Evolutionary conservation across 2,329 filamentous ascomycete genomes (phyloP).

Genomic region (Simplicillium aogashimaense): DNA sequence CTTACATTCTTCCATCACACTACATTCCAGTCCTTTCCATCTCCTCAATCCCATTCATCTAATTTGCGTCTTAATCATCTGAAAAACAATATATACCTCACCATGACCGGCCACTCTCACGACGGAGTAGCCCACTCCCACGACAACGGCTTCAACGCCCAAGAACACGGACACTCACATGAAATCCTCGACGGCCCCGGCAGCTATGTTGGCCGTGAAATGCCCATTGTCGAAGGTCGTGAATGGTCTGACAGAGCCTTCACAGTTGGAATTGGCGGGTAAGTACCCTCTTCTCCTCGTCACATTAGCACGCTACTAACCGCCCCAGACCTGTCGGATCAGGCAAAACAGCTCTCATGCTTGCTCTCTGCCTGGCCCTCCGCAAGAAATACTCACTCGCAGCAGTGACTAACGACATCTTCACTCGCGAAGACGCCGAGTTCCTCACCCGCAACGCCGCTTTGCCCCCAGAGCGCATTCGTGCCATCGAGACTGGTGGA

Average conservation of each 20-base stretch:
- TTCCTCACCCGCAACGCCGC: constrained; percentile 85
- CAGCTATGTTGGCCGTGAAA: constrained; percentile 80
- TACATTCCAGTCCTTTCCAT: too few species aligned
- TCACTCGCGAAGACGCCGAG: constrained; percentile 95
- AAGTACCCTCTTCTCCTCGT: constrained; percentile 21
- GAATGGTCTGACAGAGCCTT: constrained; percentile 86
- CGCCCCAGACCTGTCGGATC: constrained; percentile 75
- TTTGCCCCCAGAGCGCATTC: constrained; percentile 73
- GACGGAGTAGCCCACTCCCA: constrained; percentile 48
- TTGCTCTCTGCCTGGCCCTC: constrained; percentile 78
- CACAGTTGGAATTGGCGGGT: constrained; percentile 97
- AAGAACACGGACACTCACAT: constrained; percentile 87
- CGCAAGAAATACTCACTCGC: constrained; percentile 77
- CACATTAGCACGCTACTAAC: constrained; percentile 4
- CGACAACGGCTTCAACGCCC: constrained; percentile 42
- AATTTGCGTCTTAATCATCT: too few species aligned
- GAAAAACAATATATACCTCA: neutral
- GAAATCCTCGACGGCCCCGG: constrained; percentile 93
- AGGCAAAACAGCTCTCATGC: constrained; percentile 95
- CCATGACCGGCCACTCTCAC: constrained; percentile 33
- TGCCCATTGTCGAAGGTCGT: constrained; percentile 83
- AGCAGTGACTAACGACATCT: constrained; percentile 98
- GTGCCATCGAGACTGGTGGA: constrained; percentile 93
- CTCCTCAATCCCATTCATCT: too few species aligned
- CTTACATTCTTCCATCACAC: too few species aligned